phyloP scores from a whole-genome alignment of 805 yeast genomes.

The Cyberlindnera galapagoensis region DNA sequence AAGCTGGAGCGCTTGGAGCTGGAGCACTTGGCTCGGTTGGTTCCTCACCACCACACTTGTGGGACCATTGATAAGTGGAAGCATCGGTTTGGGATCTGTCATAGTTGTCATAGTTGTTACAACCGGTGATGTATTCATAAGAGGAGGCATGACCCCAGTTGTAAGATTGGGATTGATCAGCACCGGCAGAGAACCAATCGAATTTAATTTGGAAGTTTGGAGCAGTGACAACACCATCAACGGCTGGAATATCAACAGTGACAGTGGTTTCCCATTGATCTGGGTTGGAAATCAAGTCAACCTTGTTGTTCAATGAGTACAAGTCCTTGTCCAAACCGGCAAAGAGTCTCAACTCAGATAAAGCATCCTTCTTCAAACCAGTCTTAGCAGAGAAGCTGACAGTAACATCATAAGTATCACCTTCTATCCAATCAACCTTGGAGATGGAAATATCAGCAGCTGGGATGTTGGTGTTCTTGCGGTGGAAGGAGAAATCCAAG shows the following conservation, averaged over 20 bases:
- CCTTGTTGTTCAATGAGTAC: slow-evolving; percentile 6
- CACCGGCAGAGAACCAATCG: slow-evolving; percentile 12
- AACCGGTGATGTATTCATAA: slow-evolving; percentile 20
- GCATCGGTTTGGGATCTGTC: slow-evolving; percentile 18
- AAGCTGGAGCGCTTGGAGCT: too few species aligned
- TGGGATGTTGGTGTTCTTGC: slow-evolving; percentile 5
- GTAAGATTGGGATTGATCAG: slow-evolving; percentile 15
- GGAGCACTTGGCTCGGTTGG: too few species aligned
- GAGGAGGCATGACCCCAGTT: slow-evolving; percentile 16
- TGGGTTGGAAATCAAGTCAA: slow-evolving; percentile 7
- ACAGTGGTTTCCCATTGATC: slow-evolving; percentile 8
- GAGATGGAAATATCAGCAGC: slow-evolving; percentile 8
- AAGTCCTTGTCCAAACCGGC: slow-evolving; percentile 4
- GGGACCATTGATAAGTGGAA: slow-evolving; percentile 19
- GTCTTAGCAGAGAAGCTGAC: slow-evolving; percentile 5
- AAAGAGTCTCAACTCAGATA: slow-evolving; percentile 12
- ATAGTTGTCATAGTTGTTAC: slow-evolving; percentile 18
- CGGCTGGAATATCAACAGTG: slow-evolving; percentile 1
- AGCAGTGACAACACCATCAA: slow-evolving; percentile 5
- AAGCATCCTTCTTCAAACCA: slow-evolving; percentile 4
- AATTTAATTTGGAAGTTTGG: slow-evolving; percentile 10
- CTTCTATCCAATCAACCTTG: slow-evolving; percentile 4
- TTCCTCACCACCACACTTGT: slow-evolving; percentile 17
- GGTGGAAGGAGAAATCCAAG: slow-evolving; percentile 10
- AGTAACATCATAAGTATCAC: slow-evolving; percentile 8